Base-by-base conservation (phyloP, 441 rosid species). In the Gossypium trilobum region DNA sequence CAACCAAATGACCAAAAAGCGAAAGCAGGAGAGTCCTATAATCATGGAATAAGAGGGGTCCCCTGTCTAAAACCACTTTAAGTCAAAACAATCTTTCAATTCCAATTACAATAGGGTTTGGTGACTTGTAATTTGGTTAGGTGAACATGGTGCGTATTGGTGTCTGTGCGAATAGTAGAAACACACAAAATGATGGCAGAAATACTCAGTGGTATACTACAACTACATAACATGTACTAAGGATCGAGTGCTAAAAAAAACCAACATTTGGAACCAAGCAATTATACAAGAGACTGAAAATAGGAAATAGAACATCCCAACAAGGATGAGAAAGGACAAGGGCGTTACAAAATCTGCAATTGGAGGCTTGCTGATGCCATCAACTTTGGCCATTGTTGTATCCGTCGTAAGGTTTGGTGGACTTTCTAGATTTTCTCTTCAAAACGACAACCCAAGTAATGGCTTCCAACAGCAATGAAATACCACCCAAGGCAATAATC, bases 381-480 rank as follows among this genome's bases (percentile, higher is more conserved):
- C 86, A 63, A 73, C 81, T 42, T 60, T 83, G 82, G 46, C 82
- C 82, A 31, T 78, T 79, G 77, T 75, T 78, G 77, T 69, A 75
- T 56, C 80, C 83, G 48, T 80, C 85, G 14, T 74, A 85, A 0
- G 89, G 79, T 78, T 82, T 87, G 25, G 91, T 82, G n/a, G 95
- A 82, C 63, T 84, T 81, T 9, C 62, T 66, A 10, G 89, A 81
- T 73, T 80, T 84, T 77, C 89, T 84, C 85, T 73, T 83, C 33
- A 83, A 60, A 23, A 83, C 89, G 9, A 86, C 55, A 10, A 84
- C 52, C 91, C 91, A 87, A 14, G 91, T 87, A 14, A 87, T 29
- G 4, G 80, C 82, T 80, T 87, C 91, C 76, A 86, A 50, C 42
- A 87, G 29, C 73, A 83, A 58, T 25, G 88, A 79, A n/a, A 87